Conservation (phyloP, 164 flowering plant species). For the Brasenia schreberi region DNA sequence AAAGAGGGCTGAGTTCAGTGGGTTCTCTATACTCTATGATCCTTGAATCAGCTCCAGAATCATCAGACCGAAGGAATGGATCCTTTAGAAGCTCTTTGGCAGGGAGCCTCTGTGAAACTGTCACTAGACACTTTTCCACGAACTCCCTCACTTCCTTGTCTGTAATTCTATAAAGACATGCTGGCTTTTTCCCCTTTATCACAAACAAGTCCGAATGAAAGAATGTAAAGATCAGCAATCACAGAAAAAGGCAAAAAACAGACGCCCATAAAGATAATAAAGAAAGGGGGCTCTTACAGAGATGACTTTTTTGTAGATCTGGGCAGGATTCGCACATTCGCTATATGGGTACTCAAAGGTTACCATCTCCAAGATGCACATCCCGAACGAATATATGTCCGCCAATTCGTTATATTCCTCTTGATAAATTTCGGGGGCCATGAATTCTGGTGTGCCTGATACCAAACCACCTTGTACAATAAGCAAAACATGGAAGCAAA, state of each 20-base stretch:
- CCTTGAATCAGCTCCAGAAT: slow-evolving; percentile 31
- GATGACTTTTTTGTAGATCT: slow-evolving; percentile 92
- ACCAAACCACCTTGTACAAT: background rate
- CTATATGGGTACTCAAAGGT: slow-evolving; percentile 98
- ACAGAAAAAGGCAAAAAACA: background rate
- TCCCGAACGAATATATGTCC: slow-evolving; percentile 94
- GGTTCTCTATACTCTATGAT: slow-evolving; percentile 21
- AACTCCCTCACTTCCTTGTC: slow-evolving; percentile 78
- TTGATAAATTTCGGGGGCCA: slow-evolving; percentile 96
- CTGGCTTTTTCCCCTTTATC: slow-evolving; percentile 77
- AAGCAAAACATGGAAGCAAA: background rate
- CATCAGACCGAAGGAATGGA: slow-evolving; percentile 76
- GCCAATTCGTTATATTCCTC: slow-evolving; percentile 95
- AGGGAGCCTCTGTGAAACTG: slow-evolving; percentile 59
- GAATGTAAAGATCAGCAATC: background rate
- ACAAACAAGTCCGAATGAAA: background rate
- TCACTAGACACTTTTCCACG: slow-evolving; percentile 82
- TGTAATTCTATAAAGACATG: slow-evolving; percentile 62
- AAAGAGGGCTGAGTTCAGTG: slow-evolving; percentile 13
- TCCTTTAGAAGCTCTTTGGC: slow-evolving; percentile 80
- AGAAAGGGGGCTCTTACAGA: slow-evolving; percentile 41
- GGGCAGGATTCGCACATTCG: slow-evolving; percentile 92
- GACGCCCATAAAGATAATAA: background rate
- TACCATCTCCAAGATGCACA: slow-evolving; percentile 96
- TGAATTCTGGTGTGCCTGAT: slow-evolving; percentile 96